A percentile compares a stretch with the other conserved stretches of the same genome.
Evolutionary conservation across 768 basidiomycete genomes (phyloP).

Genomic region (Termitomyces sp.): DNA sequence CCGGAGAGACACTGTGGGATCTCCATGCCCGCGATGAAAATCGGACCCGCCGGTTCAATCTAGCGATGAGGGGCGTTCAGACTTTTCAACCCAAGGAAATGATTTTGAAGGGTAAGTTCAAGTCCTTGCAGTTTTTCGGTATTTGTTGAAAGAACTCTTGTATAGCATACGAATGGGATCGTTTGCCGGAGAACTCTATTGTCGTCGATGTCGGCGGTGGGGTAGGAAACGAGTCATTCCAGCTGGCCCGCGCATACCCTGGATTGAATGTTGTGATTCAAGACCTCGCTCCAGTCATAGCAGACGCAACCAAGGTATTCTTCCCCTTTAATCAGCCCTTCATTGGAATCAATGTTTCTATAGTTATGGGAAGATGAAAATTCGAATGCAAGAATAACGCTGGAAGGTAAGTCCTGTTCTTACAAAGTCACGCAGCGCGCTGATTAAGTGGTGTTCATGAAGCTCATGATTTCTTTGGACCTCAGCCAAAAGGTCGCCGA

Average conservation of each 20-base stretch:
- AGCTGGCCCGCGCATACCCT: conserved; percentile 21
- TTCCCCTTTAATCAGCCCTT: neutral
- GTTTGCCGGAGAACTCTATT: conserved; percentile 1
- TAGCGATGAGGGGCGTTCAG: conserved; percentile 23
- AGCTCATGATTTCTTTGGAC: conserved; percentile 6
- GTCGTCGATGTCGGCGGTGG: conserved; percentile 32
- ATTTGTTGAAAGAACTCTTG: neutral
- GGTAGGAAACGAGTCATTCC: conserved; percentile 22
- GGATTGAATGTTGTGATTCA: conserved; percentile 23
- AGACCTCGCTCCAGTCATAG: conserved; percentile 21
- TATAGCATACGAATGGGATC: conserved; percentile 5
- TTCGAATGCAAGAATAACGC: neutral
- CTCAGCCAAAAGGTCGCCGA: neutral
- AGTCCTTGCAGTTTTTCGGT: neutral
- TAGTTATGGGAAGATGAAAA: neutral
- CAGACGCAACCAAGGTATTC: conserved; percentile 14
- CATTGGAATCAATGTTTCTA: neutral
- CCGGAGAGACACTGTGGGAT: conserved; percentile 18
- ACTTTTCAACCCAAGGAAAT: conserved; percentile 19
- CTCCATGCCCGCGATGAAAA: conserved; percentile 16
- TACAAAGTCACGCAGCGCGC: neutral
- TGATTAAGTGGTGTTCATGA: neutral
- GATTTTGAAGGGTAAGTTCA: conserved; percentile 10
- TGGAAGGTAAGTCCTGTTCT: conserved; percentile 1
- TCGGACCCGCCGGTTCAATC: conserved; percentile 19